Conservation (phyloP, 225 moss, liverwort and hornwort genomes). For the Neckera pumila region DNA sequence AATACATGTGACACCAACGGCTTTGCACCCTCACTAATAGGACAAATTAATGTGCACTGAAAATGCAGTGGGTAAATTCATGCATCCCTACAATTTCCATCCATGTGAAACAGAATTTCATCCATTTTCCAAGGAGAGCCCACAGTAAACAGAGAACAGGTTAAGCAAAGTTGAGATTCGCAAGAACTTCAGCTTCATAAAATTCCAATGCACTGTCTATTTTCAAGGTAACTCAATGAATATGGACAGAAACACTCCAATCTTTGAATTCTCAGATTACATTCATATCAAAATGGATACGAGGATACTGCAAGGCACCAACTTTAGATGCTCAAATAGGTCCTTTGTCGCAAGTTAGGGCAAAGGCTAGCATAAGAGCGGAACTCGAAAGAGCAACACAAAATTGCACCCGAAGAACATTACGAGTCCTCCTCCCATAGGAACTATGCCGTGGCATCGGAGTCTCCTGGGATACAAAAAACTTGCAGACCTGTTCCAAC, state of each 20-base stretch:
- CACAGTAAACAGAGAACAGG: not conserved
- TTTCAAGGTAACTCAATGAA: not conserved
- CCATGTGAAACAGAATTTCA: too few species aligned
- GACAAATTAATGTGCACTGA: not conserved
- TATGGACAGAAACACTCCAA: not conserved
- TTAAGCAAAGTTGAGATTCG: not conserved
- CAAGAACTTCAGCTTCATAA: not conserved
- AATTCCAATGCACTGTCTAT: not conserved
- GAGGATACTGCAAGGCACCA: too few species aligned
- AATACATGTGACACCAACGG: too few species aligned
- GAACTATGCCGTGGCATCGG: not conserved
- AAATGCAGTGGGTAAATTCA: not conserved
- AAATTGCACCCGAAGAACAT: not conserved
- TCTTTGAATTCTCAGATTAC: not conserved
- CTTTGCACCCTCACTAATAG: not conserved
- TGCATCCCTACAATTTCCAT: not conserved
- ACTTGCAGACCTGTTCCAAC: not conserved
- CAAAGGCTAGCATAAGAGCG: not conserved
- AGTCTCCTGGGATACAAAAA: not conserved
- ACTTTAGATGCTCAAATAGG: not conserved
- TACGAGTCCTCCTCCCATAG: not conserved
- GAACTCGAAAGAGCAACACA: not conserved
- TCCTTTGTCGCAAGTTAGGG: not conserved
- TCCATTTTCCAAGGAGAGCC: not conserved
- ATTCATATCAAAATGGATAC: not conserved